Conservation (phyloP, 257 asterid species). For the Solanum sparsipilum region DNA sequence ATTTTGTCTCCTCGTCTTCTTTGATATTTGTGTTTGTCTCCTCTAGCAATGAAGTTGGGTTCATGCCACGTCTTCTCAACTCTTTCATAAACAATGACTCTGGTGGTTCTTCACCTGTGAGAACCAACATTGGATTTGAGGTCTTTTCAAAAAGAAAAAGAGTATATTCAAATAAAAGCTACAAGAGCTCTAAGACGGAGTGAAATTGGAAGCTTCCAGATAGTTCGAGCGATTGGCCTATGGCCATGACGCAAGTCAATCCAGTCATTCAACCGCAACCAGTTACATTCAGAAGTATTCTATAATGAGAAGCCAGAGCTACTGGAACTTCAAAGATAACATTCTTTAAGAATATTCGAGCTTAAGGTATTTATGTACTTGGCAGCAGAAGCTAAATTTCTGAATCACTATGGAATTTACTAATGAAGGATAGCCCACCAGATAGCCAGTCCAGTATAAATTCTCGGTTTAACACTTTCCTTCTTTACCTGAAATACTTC, state of each 20-base stretch:
- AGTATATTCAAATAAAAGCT: not conserved
- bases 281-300: not conserved
- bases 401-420: not conserved
- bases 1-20: constrained; percentile 35
- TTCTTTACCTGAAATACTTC: not conserved
- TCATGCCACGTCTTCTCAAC: constrained; percentile 80
- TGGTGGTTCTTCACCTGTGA: constrained; percentile 86
- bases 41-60: constrained; percentile 79
- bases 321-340: not conserved
- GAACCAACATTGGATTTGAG: not conserved
- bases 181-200: not conserved
- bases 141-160: not conserved
- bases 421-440: not conserved
- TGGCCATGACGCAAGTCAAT: not conserved
- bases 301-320: not conserved
- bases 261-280: not conserved
- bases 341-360: too few species aligned
- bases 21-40: constrained; percentile 45
- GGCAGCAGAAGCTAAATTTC: not conserved
- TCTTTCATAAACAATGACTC: constrained; percentile 93
- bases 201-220: not conserved
- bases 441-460: not conserved
- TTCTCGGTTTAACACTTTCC: not conserved
- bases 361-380: not conserved
- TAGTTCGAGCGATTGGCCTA: not conserved